These are phyloP conservation scores for Tanacetum coccineum DNA, from an alignment of 129 eudicot species.

Conservation along the genomic window DNA sequence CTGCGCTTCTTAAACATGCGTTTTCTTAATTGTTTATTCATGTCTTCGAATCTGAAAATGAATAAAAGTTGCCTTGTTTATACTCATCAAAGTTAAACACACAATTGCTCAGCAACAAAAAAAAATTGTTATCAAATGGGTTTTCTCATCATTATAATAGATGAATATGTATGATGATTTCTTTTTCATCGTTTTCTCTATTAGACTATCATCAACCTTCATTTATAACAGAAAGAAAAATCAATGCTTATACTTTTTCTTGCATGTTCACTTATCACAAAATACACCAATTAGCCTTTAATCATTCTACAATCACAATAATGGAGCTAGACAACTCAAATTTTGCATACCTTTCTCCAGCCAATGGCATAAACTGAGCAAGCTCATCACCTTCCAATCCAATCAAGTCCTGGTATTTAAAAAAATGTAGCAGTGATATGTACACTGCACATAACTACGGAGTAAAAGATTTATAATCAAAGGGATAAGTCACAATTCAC, in stretches of 20 bases:
- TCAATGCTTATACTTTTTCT: slow-evolving; percentile 4
- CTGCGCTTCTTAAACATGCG: slow-evolving; percentile 88
- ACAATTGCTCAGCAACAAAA: background rate
- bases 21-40: slow-evolving; percentile 79
- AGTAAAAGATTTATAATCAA: too few relatives aligned
- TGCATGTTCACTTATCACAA: too few relatives aligned
- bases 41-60: slow-evolving; percentile 68
- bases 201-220: slow-evolving; percentile 10
- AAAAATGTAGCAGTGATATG: too few relatives aligned
- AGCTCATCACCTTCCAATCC: too few relatives aligned
- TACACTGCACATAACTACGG: too few relatives aligned
- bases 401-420: too few relatives aligned
- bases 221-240: background rate
- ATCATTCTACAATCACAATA: too few relatives aligned
- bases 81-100: background rate
- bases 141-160: background rate
- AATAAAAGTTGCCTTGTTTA: background rate
- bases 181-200: slow-evolving; percentile 1
- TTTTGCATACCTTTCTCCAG: too few relatives aligned
- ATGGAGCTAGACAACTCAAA: too few relatives aligned
- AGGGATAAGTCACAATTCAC: too few relatives aligned
- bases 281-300: too few relatives aligned
- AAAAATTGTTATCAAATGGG: background rate
- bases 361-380: too few relatives aligned
- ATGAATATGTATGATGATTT: background rate